Base-by-base conservation (phyloP, 2,329 filamentous ascomycete genomes). In the Stemphylium lycopersici region DNA sequence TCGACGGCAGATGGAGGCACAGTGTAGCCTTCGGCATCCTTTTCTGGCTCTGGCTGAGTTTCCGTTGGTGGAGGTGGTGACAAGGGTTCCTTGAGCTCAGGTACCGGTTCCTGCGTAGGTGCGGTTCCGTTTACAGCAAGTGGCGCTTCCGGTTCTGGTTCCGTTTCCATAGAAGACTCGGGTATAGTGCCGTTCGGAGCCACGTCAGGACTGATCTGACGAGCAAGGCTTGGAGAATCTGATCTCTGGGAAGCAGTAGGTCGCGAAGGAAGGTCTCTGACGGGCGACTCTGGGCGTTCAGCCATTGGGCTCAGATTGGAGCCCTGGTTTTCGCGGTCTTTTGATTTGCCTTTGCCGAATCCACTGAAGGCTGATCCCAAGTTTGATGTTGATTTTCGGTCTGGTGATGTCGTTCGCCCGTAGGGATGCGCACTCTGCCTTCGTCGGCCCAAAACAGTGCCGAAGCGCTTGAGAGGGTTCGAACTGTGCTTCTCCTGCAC, bases 21-120 rank as follows among this genome's bases (percentile, higher is more conserved):
- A 3, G 83, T 88, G 69, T 87, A 95, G 6, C 90, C 91, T 61
- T 96, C 90, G 0, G 85, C 78, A 69, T 95, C 91, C 69, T 86
- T 90, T 18, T 70, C 64, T 16, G 77, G 75, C 50, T 76, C 74
- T 44, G 66, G 49, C 29, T 63, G 61, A 4, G 67, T 54, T 40
- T 66, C 65, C 31, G 65, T 52, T 4, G 52, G 36, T 12, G 58
- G 45, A 6, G 66, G 73, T 37, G 72, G 70, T 32, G 73, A 61
- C 10, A 75, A 46, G 5, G 75, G 68, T 51, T 77, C 75, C 24
- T 71, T 71, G 32, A 76, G 56, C 33, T 74, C 72, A 6, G 70
- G 72, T 59, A 74, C 71, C 20, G 72, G 58, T 10, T 74, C 68
- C 43, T 70, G 64, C 6, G 45, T 49, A 15, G 57, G 38, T 4